Base-by-base conservation (phyloP, 257 asterid species). In the Anisodus tanguticus region DNA sequence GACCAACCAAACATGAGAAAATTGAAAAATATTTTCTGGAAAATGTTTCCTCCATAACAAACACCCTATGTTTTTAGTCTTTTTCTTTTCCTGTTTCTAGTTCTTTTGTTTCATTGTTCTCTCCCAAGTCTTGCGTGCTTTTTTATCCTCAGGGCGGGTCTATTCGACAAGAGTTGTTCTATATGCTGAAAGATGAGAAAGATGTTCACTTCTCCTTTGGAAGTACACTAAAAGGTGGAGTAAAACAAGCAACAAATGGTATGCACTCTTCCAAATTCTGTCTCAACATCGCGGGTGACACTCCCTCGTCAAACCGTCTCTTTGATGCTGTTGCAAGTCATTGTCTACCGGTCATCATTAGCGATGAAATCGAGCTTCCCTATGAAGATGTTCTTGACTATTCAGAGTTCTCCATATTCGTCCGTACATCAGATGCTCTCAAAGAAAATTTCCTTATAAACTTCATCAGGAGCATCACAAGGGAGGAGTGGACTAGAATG, bases 291-390 rank as follows among this genome's bases (percentile, higher is more conserved):
- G 98, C 98, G 0, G 97, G 98, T 0, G 98, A 94, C 84, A 94
- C 98, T 19, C 98, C 98, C 12, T 94, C 98, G 4, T 94, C 98
- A 15, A 94, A 94, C 90, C 95, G 97, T 11, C 97, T 94, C 53
- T 94, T 92, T 82, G 98, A 94, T 80, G 94, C 98, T 31, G 91
- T 94, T 37, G 94, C 94, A 7, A 91, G 94, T 87, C 98, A 94
- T 88, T 94, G 98, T 35, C 95, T 92, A 11, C 98, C 98, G 0
- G 93, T 94, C 78, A 87, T 94, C 83, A 91, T 94, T 57, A 94
- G 98, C 31, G 97, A 92, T 60, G 92, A 91, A 1, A 94, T 92
- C 8, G 98, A 94, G 90, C 97, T 94, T 57, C 98, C 98, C 0
- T 94, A 86, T 11, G 98, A 92, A 83, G 98, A 94, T 51, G 81